Percentiles rank a stretch among this genome's conserved stretches.
Evolutionary conservation across 257 asterid genomes (phyloP).

Genomic region (Oldenlandia corymbosa): DNA sequence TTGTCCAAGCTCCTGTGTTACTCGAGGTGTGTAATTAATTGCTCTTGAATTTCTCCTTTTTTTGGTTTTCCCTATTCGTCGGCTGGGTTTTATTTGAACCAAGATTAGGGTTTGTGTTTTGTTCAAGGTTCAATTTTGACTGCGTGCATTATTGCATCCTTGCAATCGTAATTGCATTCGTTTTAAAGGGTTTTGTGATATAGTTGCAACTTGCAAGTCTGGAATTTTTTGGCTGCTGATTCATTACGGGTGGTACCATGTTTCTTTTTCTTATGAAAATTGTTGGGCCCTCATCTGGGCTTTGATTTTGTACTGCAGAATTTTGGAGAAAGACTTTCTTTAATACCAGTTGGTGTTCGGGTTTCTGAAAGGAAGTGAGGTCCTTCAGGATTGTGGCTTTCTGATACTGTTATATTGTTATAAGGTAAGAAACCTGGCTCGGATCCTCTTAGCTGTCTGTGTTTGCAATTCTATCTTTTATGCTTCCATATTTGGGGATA

Average conservation of each 20-base stretch:
- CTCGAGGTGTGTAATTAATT: background rate
- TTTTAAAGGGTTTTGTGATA: background rate
- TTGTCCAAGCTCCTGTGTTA: background rate
- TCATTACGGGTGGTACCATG: background rate
- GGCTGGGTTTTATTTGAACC: background rate
- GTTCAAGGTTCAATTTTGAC: too few relatives aligned
- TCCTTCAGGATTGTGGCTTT: conserved; percentile 8
- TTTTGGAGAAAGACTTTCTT: background rate
- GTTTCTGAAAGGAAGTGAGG: conserved; percentile 2
- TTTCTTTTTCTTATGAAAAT: background rate
- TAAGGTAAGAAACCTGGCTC: conserved; percentile 72
- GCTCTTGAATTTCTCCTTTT: background rate
- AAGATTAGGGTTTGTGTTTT: conserved; percentile 7
- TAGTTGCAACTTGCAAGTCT: background rate
- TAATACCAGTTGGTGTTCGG: background rate
- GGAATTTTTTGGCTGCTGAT: background rate
- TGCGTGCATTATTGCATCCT: too few relatives aligned
- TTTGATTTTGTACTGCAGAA: conserved; percentile 6
- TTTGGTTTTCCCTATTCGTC: background rate
- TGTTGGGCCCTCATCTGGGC: background rate
- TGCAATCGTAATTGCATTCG: too few relatives aligned
- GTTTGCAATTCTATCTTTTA: background rate
- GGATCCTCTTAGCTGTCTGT: conserved; percentile 15
- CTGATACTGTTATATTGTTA: conserved; percentile 18
- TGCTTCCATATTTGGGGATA: background rate